Percentiles rank a stretch among this genome's conserved stretches.
Conservation (phyloP, 2,329 filamentous ascomycete species). For the Diatrype stigma region DNA sequence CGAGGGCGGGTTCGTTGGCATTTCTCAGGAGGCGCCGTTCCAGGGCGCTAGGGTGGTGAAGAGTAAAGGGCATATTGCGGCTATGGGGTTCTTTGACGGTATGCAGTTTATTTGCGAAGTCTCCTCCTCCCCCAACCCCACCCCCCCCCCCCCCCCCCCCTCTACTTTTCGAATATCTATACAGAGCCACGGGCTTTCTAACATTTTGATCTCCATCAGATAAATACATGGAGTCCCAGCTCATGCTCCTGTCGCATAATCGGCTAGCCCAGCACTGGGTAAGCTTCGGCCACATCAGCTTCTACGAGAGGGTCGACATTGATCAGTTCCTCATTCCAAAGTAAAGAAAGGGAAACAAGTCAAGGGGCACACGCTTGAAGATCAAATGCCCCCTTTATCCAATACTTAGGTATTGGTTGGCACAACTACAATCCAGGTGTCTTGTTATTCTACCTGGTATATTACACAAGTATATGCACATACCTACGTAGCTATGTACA, state of each 20-base stretch:
- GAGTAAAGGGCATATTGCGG: conserved; percentile 74
- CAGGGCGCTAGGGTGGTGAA: conserved; percentile 68
- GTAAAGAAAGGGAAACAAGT: not conserved
- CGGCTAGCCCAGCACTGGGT: conserved; percentile 81
- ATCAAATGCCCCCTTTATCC: not conserved
- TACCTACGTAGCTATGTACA: too few relatives aligned
- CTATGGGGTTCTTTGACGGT: conserved; percentile 68
- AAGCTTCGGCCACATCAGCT: conserved; percentile 55
- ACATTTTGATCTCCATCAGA: conserved; percentile 45
- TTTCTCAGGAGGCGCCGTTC: conserved; percentile 65
- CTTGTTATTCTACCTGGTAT: too few relatives aligned
- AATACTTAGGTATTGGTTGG: too few relatives aligned
- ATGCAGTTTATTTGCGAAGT: conserved; percentile 5
- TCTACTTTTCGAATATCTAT: too few relatives aligned
- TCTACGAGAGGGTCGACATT: conserved; percentile 57
- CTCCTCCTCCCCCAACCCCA: not conserved
- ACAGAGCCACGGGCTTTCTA: not conserved
- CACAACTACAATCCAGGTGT: too few relatives aligned
- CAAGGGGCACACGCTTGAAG: too few relatives aligned
- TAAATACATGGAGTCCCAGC: conserved; percentile 67
- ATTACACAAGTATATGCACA: too few relatives aligned
- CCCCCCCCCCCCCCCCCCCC: too few relatives aligned
- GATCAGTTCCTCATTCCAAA: conserved; percentile 40
- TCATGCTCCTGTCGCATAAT: conserved; percentile 76
- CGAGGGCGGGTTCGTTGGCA: conserved; percentile 56